These are phyloP conservation scores for Dactylorhiza incarnata DNA, from an alignment of 106 monocot species.

Conservation along the genomic window DNA sequence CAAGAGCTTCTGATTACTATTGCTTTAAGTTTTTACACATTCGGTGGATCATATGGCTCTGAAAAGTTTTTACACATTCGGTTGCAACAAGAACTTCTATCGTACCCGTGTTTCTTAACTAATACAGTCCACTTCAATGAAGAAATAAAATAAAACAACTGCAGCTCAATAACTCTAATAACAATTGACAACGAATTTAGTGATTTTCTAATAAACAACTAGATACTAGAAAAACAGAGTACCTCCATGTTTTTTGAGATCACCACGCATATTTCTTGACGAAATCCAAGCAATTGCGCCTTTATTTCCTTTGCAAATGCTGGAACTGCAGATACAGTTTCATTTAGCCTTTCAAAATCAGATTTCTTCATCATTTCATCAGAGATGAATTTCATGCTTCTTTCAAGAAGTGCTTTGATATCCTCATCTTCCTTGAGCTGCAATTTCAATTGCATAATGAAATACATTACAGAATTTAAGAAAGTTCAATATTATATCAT, in stretches of 20 bases:
- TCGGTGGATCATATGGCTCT: background rate
- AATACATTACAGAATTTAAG: conserved; percentile 2
- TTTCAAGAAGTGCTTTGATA: conserved; percentile 59
- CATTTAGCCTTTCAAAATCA: conserved; percentile 40
- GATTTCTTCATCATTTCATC: conserved; percentile 40
- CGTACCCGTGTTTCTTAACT: background rate
- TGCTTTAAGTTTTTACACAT: background rate
- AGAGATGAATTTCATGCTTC: conserved; percentile 43
- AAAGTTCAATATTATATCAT: background rate
- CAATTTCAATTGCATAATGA: conserved; percentile 13
- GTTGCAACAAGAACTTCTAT: background rate
- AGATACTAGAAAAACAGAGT: background rate
- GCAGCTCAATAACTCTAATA: background rate
- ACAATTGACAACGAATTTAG: background rate
- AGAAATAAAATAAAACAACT: background rate
- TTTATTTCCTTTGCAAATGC: conserved; percentile 48
- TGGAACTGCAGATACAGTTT: conserved; percentile 44
- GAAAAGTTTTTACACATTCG: background rate
- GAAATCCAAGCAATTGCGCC: conserved; percentile 38
- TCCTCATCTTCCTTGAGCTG: conserved; percentile 80
- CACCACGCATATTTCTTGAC: conserved; percentile 29
- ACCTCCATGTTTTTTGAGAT: conserved; percentile 68
- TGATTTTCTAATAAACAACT: background rate
- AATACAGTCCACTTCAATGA: background rate
- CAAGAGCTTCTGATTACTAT: background rate